Percentiles rank a stretch among this genome's conserved stretches.
Evolutionary conservation across 139 green algal species (phyloP).

Genomic region (Trebouxia sp.): DNA sequence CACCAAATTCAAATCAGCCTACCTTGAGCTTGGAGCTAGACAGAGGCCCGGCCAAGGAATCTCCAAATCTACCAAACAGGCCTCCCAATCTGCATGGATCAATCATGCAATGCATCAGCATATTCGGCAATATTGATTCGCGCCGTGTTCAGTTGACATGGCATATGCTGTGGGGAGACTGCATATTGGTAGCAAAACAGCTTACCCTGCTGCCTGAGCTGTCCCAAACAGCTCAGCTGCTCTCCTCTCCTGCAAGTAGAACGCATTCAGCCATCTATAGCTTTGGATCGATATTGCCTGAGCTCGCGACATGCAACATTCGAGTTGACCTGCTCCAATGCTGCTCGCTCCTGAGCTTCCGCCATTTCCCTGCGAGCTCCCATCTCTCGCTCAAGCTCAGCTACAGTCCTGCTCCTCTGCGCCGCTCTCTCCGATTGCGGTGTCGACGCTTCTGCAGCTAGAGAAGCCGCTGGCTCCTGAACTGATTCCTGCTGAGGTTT

Average conservation of each 20-base stretch:
- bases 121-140: no score
- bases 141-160: no score
- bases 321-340: background rate
- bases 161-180: no score
- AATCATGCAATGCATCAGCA: no score
- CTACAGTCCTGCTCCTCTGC: background rate
- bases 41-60: background rate
- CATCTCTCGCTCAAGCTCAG: background rate
- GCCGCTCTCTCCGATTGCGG: background rate
- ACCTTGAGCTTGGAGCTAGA: constrained; percentile 20
- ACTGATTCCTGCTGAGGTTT: background rate
- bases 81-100: constrained; percentile 13
- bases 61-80: constrained; percentile 15
- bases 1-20: no score
- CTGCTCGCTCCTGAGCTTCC: constrained; percentile 12
- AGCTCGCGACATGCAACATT: background rate
- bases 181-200: background rate
- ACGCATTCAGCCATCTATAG: no score
- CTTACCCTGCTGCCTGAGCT: constrained; percentile 6
- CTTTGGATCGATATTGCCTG: background rate
- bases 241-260: background rate
- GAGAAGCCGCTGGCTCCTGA: background rate
- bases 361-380: background rate
- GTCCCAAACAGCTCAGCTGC: constrained; percentile 15
- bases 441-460: background rate